Base-by-base conservation (phyloP, 371 early-diverging fungal genomes). In the Umbelopsis sp. region DNA sequence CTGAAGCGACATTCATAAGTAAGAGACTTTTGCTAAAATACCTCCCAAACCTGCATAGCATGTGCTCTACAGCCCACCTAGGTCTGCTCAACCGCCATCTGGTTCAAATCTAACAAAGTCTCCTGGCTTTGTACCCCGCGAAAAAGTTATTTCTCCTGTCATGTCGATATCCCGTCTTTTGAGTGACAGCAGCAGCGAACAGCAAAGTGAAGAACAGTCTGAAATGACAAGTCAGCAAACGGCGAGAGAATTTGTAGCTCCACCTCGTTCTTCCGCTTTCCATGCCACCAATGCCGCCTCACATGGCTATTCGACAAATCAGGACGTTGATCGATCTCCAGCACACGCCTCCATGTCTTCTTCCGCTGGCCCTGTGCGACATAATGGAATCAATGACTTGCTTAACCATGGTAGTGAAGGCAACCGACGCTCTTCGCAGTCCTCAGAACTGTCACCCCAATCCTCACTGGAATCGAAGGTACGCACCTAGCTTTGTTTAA, bases 81-180 rank as follows among this genome's bases (percentile, higher is more conserved):
- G 7, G 16, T 14, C 35, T 57, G n/a, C 12, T 5, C 35, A 29
- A 35, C 29, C 29, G 18, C 16, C 35, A 10, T 37, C 57, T 4
- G 35, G 35, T 35, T 25, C 57, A 16, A 57, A 57, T 18, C 6
- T 29, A 25, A 32, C 35, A 18, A 18, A 24, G 8, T 18, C 57
- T 57, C 35, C 57, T 25, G 35, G 35, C 16, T 57, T 57, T 57
- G 57, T 57, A 35, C 57, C 57, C 18, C 57, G 57, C 35, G 66
- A 65, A 16, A 65, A 65, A 44, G 66, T 65, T 22, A 51, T 48
- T 24, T 65, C 66, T 4, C 66, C 66, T 22, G 66, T 65, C 18
- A 65, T 65, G 66, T 65, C 66, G 12, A 65, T 65, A 6, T 65
- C 66, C n/a, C 66, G 51, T 37, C 66, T 65, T 29, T 38, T 65